phyloP scores from a whole-genome alignment of 441 rosid genomes.

The Pelargonium cotyledonis region DNA sequence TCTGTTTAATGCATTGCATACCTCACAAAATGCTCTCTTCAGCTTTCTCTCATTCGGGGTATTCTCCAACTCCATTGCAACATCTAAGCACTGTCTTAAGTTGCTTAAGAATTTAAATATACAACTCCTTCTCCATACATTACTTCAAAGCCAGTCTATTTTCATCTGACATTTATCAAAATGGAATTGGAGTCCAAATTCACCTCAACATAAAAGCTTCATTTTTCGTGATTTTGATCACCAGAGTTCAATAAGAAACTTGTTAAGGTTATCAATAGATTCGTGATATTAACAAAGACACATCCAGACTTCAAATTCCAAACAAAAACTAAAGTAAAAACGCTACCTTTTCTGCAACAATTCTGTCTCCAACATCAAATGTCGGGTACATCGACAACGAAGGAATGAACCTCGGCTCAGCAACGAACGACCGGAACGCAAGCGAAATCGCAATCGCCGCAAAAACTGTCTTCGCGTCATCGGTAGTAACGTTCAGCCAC shows the following conservation, averaged over 20 bases:
- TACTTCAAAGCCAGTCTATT: not conserved
- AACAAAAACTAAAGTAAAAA: not conserved
- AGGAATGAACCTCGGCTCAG: conserved; percentile 77
- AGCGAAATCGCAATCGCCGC: conserved; percentile 67
- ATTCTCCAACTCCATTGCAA: not conserved
- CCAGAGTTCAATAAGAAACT: not conserved
- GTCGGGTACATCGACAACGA: conserved; percentile 31
- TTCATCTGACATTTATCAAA: not conserved
- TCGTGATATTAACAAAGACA: not conserved
- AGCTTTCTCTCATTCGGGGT: not conserved
- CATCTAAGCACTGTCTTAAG: not conserved
- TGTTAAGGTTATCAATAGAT: not conserved
- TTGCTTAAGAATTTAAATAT: no score
- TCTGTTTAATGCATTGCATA: not conserved
- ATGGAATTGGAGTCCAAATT: not conserved
- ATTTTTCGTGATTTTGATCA: not conserved
- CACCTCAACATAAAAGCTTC: not conserved
- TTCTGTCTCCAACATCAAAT: conserved; percentile 63
- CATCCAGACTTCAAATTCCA: not conserved
- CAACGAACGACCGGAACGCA: conserved; percentile 77
- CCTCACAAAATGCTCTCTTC: not conserved
- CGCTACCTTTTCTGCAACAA: conserved; percentile 87
- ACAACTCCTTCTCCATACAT: not conserved
- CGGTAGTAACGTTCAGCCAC: conserved; percentile 61
- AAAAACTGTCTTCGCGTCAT: conserved; percentile 75